Evolutionary conservation across 2,329 filamentous ascomycete genomes (phyloP).

Genomic region (Dothistroma septosporum): DNA sequence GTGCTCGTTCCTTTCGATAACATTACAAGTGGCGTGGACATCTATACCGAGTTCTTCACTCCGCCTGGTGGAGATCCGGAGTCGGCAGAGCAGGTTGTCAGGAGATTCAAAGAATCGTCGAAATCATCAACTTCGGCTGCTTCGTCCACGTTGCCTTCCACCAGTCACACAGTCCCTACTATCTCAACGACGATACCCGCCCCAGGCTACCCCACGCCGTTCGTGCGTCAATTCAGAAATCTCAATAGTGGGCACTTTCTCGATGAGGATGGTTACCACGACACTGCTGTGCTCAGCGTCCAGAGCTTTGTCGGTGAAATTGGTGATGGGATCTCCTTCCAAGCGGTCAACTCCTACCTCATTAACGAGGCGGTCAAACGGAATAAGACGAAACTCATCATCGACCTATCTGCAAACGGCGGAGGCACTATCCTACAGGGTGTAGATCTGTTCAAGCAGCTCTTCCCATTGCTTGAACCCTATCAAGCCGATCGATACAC

Average conservation of each 20-base stretch:
- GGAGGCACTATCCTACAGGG: slow-evolving; percentile 57
- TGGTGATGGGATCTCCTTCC: slow-evolving; percentile 36
- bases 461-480: slow-evolving; percentile 50
- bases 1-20: slow-evolving; percentile 41
- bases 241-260: slow-evolving; percentile 48
- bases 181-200: slow-evolving; percentile 29
- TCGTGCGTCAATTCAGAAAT: slow-evolving; percentile 40
- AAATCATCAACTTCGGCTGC: slow-evolving; percentile 9
- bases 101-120: slow-evolving; percentile 6
- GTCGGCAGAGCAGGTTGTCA: slow-evolving; percentile 24
- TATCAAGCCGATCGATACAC: slow-evolving; percentile 52
- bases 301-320: slow-evolving; percentile 39
- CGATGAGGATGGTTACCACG: slow-evolving; percentile 42
- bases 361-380: slow-evolving; percentile 43
- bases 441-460: slow-evolving; percentile 58
- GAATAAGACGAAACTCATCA: slow-evolving; percentile 57
- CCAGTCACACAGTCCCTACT: slow-evolving; percentile 2
- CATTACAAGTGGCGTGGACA: slow-evolving; percentile 41
- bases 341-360: slow-evolving; percentile 41
- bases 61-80: slow-evolving; percentile 16
- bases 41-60: slow-evolving; percentile 38
- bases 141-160: slow-evolving; percentile 16
- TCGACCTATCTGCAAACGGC: slow-evolving; percentile 57
- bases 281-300: slow-evolving; percentile 45
- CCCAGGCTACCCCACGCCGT: slow-evolving; percentile 43